Evolutionary conservation across 371 early-diverging fungal genomes (phyloP), one percentile per base, ranked within the genome.

Genomic region (Capniomyces stellatus): DNA sequence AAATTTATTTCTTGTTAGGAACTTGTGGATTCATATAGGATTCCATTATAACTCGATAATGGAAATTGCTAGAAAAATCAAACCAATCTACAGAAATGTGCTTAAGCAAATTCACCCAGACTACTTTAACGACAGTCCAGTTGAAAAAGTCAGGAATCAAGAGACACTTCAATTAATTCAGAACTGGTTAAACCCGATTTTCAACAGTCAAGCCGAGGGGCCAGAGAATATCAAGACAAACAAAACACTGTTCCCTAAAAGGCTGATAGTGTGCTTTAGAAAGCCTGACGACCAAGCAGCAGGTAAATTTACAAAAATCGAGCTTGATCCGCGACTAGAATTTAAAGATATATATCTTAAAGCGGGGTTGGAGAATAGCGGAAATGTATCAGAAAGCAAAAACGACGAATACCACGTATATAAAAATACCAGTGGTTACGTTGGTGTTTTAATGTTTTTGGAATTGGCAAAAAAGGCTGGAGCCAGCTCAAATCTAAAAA

Each of bases 31-130:
- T n/a, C n/a, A n/a, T n/a, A n/a, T n/a, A n/a, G n/a, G n/a, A n/a
- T n/a, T n/a, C n/a, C n/a, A n/a, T n/a, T n/a, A n/a, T n/a, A n/a
- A n/a, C n/a, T n/a, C n/a, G n/a, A n/a, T n/a, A 35, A 35, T 35
- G 35, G 35, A 35, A 6, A 15, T 35, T 10, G 35, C 35, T 6
- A 46, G 19, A n/a, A 4, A 22, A 30, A 23, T 52, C 6, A 52
- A 44, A 31, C 42, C 43, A n/a, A 40, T 52, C n/a, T 52, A 43
- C 29, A 4, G 27, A 13, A 27, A n/a, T 10, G n/a, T 52, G 25
- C n/a, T 31, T 19, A n/a, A 30, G 27, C 23, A 29, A n/a, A 30
- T 52, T 41, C 53, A 52, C 39, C 53, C 53, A 40, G 53, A 52
- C n/a, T 52, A 21, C 35, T 52, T 52, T 31, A 49, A 29, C 29